Base-by-base conservation (phyloP, 441 rosid species). In the Melastoma candidum region DNA sequence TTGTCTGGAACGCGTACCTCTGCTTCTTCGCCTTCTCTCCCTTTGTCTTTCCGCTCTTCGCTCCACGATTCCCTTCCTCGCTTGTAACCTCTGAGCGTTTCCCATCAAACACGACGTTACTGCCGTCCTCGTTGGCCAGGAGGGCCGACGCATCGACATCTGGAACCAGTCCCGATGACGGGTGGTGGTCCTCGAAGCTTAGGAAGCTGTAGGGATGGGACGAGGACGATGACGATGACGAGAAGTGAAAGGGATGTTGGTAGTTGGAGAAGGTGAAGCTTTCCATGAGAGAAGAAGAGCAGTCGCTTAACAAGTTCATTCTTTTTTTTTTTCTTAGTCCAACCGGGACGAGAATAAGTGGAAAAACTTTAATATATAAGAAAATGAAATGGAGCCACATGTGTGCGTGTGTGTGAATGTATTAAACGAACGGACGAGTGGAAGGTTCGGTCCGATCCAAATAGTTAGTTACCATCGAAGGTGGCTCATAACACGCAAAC, bases 1-100 rank as follows among this genome's bases (percentile, higher is more conserved):
- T 71, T 39, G 85, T 77, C 59, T 80, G 80, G 64, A 77, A 80
- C 57, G 82, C 85, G 55, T 48, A 75, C 58, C 57, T 77, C 41
- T 71, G 75, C 58, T 73, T 77, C 63, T 59, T 77, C 41, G 51
- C 61, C 54, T 77, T 77, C 46, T 60, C 68, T 26, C 29, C 53
- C 63, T 63, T 57, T 48, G 32, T 55, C 60, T 45, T 67, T 12
- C 44, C 73, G 0, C 0, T 13, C 50, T 66, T 68, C 52, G 39
- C 66, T 7, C 36, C 36, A 3, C 7, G 36, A 3, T 29, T 26
- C 26, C 67, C 22, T 17, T 17, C 22, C 22, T 17, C 22, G 22
- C 22, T 17, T 17, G 22, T 17, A 17, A 17, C 7, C 44, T 54
- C 22, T 12, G 25, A 2, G 49, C 5, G 1, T 51, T 44, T 9